These are phyloP conservation scores for Crotalaria pallida DNA, from an alignment of 306 rosid species.

Conservation along the genomic window DNA sequence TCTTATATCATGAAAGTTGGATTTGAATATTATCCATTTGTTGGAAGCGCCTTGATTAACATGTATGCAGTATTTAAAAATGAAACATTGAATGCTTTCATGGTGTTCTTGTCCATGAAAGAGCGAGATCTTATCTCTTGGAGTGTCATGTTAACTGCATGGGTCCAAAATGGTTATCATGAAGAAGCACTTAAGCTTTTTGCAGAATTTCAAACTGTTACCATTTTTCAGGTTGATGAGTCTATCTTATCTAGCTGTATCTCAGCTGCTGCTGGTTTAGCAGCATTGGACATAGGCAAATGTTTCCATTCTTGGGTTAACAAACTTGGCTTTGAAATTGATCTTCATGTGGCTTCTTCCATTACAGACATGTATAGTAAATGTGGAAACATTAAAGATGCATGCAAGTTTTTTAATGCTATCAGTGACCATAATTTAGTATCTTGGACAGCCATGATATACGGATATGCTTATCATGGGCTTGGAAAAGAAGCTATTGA, in stretches of 20 bases:
- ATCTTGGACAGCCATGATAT: constrained; percentile 47
- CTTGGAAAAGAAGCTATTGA: constrained; percentile 38
- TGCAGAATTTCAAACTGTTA: constrained; percentile 17
- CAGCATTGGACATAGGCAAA: constrained; percentile 37
- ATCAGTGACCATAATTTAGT: constrained; percentile 32
- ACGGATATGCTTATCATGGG: constrained; percentile 45
- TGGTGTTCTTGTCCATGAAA: constrained; percentile 29
- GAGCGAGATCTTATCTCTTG: constrained; percentile 36
- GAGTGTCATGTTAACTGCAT: constrained; percentile 40
- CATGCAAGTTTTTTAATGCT: constrained; percentile 28
- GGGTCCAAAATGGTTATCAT: constrained; percentile 40
- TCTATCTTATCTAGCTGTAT: constrained; percentile 40
- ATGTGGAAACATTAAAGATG: constrained; percentile 40
- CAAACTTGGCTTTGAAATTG: constrained; percentile 28
- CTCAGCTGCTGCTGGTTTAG: constrained; percentile 44
- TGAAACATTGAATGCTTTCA: constrained; percentile 31
- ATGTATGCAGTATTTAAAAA: constrained; percentile 32
- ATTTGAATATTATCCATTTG: constrained; percentile 29
- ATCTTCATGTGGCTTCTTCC: constrained; percentile 38
- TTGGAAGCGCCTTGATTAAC: constrained; percentile 38
- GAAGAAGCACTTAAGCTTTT: constrained; percentile 39
- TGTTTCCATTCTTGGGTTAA: constrained; percentile 39
- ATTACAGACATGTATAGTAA: constrained; percentile 43
- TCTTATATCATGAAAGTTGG: constrained; percentile 32
- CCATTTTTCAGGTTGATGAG: constrained; percentile 35